Evolutionary conservation across 768 basidiomycete genomes (phyloP).

Genomic region (Suillus ampliporus): DNA sequence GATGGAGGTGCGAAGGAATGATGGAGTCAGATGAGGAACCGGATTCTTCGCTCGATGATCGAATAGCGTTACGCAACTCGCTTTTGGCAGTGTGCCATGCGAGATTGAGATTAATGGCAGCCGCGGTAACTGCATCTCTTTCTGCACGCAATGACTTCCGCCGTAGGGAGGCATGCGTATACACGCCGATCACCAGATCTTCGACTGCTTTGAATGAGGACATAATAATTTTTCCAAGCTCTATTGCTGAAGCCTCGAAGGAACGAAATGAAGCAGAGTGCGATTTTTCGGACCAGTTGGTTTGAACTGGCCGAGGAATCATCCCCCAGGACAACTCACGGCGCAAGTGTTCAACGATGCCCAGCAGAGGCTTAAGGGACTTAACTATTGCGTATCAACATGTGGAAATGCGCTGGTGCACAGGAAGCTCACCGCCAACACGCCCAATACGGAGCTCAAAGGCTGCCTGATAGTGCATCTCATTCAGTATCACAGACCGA

Average conservation of each 20-base stretch:
- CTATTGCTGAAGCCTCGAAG: constrained; percentile 35
- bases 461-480: constrained; percentile 48
- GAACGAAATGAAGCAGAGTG: constrained; percentile 18
- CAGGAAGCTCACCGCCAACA: constrained; percentile 42
- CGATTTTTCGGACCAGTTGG: too few species aligned
- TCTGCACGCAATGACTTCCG: constrained; percentile 14
- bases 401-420: neutral
- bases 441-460: constrained; percentile 53
- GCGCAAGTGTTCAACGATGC: constrained; percentile 50
- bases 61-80: constrained; percentile 34
- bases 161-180: constrained; percentile 19
- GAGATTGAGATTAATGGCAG: constrained; percentile 28
- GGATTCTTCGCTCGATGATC: neutral
- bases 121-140: constrained; percentile 18
- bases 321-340: constrained; percentile 52
- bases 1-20: constrained; percentile 36
- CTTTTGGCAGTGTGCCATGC: constrained; percentile 33
- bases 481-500: constrained; percentile 45
- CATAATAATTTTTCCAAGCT: constrained; percentile 43
- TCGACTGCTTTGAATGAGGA: constrained; percentile 43
- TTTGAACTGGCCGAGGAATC: constrained; percentile 19
- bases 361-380: constrained; percentile 48
- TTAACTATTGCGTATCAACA: constrained; percentile 36
- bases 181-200: constrained; percentile 37
- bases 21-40: neutral